Evolutionary conservation across 192 early-diverging fungal species (phyloP).

Genomic region (Podila epicladia): DNA sequence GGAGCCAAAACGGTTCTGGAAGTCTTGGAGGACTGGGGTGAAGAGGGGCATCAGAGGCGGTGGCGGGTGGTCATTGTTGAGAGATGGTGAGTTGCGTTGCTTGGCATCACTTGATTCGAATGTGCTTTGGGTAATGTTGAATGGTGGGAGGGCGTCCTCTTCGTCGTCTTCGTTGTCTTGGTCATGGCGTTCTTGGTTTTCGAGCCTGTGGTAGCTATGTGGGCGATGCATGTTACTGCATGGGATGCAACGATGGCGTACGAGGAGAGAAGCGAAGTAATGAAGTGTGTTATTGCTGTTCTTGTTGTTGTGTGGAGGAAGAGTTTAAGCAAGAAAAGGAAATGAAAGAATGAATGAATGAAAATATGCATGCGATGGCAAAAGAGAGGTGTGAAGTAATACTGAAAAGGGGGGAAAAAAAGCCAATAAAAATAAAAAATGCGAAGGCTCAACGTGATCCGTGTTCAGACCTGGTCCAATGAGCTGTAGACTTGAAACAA

Average conservation of each 20-base stretch:
- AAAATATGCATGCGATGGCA: too few species aligned
- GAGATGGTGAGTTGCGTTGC: background rate
- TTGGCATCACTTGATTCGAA: background rate
- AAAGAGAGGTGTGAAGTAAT: too few species aligned
- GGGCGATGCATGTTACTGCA: conserved; percentile 2
- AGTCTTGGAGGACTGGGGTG: conserved; percentile 45
- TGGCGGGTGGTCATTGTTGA: conserved; percentile 8
- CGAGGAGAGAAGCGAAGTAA: background rate
- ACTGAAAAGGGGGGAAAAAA: too few species aligned
- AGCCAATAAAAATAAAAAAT: too few species aligned
- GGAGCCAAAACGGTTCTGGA: conserved; percentile 39
- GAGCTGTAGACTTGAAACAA: background rate
- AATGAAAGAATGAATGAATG: background rate
- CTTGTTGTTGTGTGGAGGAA: background rate
- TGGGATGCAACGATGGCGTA: background rate
- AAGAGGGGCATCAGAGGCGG: conserved; percentile 45
- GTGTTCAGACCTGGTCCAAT: background rate
- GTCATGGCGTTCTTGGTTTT: background rate
- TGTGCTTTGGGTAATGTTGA: background rate
- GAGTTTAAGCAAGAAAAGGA: background rate
- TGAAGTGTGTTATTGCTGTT: background rate
- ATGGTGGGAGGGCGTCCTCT: conserved; percentile 1
- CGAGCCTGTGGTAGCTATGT: background rate
- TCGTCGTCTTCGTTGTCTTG: background rate
- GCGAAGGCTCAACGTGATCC: background rate